Conservation (phyloP, 306 rosid genomes). For the Cucumis melo region DNA sequence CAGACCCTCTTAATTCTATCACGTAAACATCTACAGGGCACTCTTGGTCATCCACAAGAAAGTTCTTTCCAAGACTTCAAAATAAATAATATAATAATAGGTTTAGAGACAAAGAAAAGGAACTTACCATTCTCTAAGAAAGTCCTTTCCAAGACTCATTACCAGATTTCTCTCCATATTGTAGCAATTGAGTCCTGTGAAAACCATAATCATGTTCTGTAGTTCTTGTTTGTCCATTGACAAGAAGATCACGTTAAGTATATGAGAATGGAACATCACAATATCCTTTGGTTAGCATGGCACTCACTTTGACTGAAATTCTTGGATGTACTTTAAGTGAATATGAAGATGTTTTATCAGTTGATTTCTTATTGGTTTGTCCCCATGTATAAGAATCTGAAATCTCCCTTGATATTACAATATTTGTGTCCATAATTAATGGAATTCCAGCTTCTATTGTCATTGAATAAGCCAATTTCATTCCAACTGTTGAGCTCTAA, state of each 20-base stretch:
- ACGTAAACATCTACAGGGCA: slow-evolving; percentile 95
- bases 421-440: not conserved
- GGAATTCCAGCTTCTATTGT: not conserved
- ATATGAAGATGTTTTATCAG: no score
- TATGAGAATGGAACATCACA: not conserved
- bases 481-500: not conserved
- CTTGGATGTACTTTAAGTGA: not conserved
- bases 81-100: no score
- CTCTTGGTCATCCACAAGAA: slow-evolving; percentile 72
- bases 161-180: no score
- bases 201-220: not conserved
- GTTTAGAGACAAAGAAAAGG: no score
- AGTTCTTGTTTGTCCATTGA: not conserved
- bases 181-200: not conserved
- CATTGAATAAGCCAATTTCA: not conserved
- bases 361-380: not conserved
- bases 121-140: no score
- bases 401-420: not conserved
- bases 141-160: no score
- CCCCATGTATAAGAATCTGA: not conserved
- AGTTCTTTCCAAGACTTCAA: no score
- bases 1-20: slow-evolving; percentile 95
- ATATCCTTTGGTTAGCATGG: not conserved
- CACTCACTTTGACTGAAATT: not conserved
- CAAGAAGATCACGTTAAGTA: not conserved